A percentile compares a stretch with the other conserved stretches of the same genome.
Conservation (phyloP, 2,329 filamentous ascomycete genomes). For the Chaetoscypha palmicola region DNA sequence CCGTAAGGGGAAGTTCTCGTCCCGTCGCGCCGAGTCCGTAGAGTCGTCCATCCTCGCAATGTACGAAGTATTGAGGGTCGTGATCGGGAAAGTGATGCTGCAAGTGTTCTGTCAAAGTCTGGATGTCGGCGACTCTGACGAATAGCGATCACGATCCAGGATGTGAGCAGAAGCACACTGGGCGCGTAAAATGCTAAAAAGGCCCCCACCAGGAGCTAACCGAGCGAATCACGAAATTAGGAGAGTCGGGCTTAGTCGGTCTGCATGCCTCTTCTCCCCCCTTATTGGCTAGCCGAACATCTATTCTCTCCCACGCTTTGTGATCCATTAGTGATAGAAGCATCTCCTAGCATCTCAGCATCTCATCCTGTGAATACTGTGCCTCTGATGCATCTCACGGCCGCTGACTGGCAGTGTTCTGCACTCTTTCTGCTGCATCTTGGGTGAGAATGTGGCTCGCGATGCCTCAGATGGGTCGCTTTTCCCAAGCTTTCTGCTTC, state of each 20-base stretch:
- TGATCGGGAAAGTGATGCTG: no score
- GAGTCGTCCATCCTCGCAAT: no score
- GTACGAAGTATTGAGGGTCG: no score
- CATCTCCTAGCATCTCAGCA: background rate
- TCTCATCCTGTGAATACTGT: background rate
- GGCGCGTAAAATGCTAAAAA: constrained; percentile 20
- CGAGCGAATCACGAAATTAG: constrained; percentile 17
- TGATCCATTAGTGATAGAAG: background rate
- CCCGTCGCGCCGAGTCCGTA: constrained; percentile 11
- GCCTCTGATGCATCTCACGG: background rate
- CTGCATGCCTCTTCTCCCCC: background rate
- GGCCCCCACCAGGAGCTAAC: background rate
- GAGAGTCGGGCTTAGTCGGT: constrained; percentile 8
- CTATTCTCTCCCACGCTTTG: background rate
- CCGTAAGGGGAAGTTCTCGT: constrained; percentile 9
- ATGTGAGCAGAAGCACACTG: constrained; percentile 6
- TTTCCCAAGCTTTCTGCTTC: background rate
- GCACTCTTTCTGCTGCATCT: background rate
- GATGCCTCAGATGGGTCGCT: no score
- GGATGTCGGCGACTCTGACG: constrained; percentile 15
- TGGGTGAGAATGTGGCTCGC: background rate
- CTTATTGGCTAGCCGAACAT: constrained; percentile 14
- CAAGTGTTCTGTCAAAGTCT: constrained; percentile 7
- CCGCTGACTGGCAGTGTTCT: background rate
- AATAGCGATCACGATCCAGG: constrained; percentile 16